phyloP scores from a whole-genome alignment of 768 basidiomycete species.

The Mycena maculata region DNA sequence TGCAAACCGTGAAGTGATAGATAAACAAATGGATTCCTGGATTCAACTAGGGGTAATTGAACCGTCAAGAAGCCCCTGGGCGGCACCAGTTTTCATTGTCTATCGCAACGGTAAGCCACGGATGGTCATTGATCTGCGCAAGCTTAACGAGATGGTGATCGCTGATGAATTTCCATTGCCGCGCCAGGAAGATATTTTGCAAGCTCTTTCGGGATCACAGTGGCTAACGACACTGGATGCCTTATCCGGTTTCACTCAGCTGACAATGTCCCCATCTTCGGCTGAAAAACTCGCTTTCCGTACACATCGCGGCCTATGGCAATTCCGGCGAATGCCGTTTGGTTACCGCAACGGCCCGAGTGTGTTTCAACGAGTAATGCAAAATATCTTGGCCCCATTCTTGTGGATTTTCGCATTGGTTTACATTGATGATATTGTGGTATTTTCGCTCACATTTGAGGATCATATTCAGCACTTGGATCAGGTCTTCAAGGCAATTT shows the following conservation, averaged over 20 bases:
- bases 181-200: slow-evolving; percentile 40
- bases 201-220: slow-evolving; percentile 25
- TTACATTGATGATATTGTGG: slow-evolving; percentile 56
- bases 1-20: background rate
- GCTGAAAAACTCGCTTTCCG: slow-evolving; percentile 48
- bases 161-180: background rate
- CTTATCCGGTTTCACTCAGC: background rate
- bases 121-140: slow-evolving; percentile 48
- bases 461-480: slow-evolving; percentile 38
- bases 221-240: background rate
- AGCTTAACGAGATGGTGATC: slow-evolving; percentile 34
- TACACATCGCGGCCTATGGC: slow-evolving; percentile 51
- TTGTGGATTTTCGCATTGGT: slow-evolving; percentile 53
- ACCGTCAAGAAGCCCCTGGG: slow-evolving; percentile 47
- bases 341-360: slow-evolving; percentile 49
- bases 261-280: background rate
- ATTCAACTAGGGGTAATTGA: slow-evolving; percentile 52
- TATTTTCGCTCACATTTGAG: slow-evolving; percentile 37
- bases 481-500: slow-evolving; percentile 43
- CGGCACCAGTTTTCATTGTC: background rate
- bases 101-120: slow-evolving; percentile 51
- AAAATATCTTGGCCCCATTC: slow-evolving; percentile 45
- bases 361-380: slow-evolving; percentile 56
- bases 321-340: slow-evolving; percentile 57
- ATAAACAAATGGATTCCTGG: slow-evolving; percentile 40